Base-by-base conservation (phyloP, 2,329 filamentous ascomycete species). In the Penicillium sp. region DNA sequence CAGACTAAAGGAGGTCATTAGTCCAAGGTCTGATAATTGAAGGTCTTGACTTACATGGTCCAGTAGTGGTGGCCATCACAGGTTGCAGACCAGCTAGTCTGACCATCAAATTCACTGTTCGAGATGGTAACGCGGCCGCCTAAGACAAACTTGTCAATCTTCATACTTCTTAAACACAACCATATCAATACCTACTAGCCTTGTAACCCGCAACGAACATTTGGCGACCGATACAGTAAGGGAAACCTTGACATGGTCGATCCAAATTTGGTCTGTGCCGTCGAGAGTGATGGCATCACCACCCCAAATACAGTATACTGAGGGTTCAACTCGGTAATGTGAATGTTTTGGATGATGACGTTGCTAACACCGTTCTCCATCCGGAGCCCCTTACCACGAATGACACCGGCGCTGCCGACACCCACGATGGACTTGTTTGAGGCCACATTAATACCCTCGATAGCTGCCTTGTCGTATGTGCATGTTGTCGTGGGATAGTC, bases 41-140 rank as follows among this genome's bases (percentile, higher is more conserved):
- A 13, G 29, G 11, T 31, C 10, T 13, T 31, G 29, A 13, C 29
- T 31, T 59, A 69, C 64, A 85, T 68, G 37, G 73, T 79, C 83
- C 84, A 86, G 77, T 86, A 85, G 72, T 85, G 83, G 68, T 82
- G 77, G 26, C 75, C 77, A 65, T 86, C 77, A 71, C 84, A 86
- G 24, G 77, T 80, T 9, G 84, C 77, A 10, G 82, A 85, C 77
- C 78, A 86, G 39, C 71, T 71, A 22, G 79, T 79, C 43, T 69
- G 69, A 43, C 84, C 84, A 61, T 87, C 83, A 60, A 87, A 81
- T 63, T 85, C 80, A 68, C 68, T 77, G 78, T 86, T 85, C 63
- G 83, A 83, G 68, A 86, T 80, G 24, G 83, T 84, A 19, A 86
- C 80, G 45, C 79, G 77, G 64, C 19, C 57, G 68, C 61, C 64